phyloP scores from a whole-genome alignment of 306 rosid genomes.

The Amphicarpaea edgeworthii region DNA sequence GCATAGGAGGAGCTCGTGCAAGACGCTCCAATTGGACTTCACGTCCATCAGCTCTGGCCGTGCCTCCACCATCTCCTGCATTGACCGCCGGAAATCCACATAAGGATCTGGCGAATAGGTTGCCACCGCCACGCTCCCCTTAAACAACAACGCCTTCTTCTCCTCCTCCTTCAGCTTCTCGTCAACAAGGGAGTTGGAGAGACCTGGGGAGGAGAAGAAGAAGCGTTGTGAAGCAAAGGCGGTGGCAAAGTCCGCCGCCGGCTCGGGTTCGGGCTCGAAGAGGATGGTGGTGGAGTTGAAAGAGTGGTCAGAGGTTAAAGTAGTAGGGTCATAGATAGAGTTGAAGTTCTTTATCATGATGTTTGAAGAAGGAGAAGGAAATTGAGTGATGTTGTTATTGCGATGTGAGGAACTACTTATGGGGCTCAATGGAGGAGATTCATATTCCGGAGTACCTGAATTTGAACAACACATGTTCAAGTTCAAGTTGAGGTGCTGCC shows the following conservation, averaged over 20 bases:
- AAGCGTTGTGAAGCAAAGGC: constrained; percentile 89
- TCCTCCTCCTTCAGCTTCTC: neutral
- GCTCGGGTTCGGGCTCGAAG: constrained; percentile 6
- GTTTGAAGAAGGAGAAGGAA: constrained; percentile 45
- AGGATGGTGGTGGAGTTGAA: constrained; percentile 32
- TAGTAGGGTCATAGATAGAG: constrained; percentile 74
- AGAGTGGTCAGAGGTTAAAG: constrained; percentile 49
- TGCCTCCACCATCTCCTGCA: constrained; percentile 98
- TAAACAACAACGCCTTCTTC: constrained; percentile 46
- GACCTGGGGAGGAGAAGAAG: constrained; percentile 93
- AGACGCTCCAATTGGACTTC: constrained; percentile 71
- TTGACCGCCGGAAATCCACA: constrained; percentile 80
- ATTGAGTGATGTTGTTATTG: constrained; percentile 33
- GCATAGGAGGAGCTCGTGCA: constrained; percentile 84
- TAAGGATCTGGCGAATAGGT: constrained; percentile 90
- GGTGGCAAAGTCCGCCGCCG: constrained; percentile 61
- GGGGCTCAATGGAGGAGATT: constrained; percentile 49
- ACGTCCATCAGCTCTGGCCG: constrained; percentile 62
- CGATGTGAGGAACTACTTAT: constrained; percentile 30
- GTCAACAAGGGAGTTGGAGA: constrained; percentile 72
- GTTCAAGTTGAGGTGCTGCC: constrained; percentile 37
- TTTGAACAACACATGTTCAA: constrained; percentile 75
- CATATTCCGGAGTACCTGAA: constrained; percentile 48
- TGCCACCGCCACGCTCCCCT: constrained; percentile 72
- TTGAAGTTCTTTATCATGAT: constrained; percentile 74